Evolutionary conservation across 164 flowering plant species (phyloP), one percentile per base, ranked within the genome.

Genomic region (Cinnamomum chago): DNA sequence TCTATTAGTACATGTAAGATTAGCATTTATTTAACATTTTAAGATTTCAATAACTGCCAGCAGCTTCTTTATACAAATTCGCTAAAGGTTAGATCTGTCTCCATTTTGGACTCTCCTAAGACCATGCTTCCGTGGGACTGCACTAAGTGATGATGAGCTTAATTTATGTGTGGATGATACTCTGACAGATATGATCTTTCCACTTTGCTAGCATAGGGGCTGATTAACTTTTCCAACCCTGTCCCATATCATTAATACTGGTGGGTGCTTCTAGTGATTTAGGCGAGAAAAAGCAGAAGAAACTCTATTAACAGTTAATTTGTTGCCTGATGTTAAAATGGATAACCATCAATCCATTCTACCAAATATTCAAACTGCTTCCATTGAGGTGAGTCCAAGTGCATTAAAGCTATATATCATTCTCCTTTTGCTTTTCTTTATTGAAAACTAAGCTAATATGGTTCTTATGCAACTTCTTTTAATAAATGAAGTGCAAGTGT

Each of bases 31-130:
- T 40, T 40, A 40, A 40, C 11, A 40, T 55, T 55, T 55, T 55
- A 15, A 14, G 35, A 30, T 30, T 30, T 30, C 35, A 0, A 30
- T 0, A 30, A 30, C 0, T 4, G 6, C 0, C 0, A 30, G 35
- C 6, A 5, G 6, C 3, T 0, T 0, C 35, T 30, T 30, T 30
- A 0, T 30, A 4, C 1, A 30, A 4, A 30, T 30, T 30, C 35
- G 2, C 35, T 0, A 5, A 30, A 30, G 35, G 5, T 5, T 30
- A 30, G 0, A 0, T 0, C 1, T 30, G 5, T 30, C 5, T 30
- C 1, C 1, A 30, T 0, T 4, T 0, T 30, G 1, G 5, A 4
- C 35, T 0, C 1, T 30, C 5, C 6, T 30, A 4, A 0, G 5
- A 30, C 5, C 35, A 5, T 30, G 5, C 35, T 30, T 28, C 4